phyloP scores from a whole-genome alignment of 345 rosid species.

The Litchi chinensis region DNA sequence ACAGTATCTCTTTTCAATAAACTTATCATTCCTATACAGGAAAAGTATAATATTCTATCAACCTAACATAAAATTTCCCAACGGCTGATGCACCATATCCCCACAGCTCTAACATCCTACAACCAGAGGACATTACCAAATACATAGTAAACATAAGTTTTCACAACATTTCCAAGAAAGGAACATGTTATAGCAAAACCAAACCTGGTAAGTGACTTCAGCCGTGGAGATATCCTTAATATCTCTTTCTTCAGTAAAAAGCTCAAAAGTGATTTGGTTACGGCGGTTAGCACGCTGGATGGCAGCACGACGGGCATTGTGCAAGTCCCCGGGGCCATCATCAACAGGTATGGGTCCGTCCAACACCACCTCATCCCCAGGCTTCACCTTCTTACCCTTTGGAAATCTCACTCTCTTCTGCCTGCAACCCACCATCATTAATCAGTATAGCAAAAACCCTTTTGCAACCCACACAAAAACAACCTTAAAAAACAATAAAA shows the following conservation, averaged over 20 bases:
- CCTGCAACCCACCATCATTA: conserved; percentile 37
- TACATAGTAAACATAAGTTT: not conserved
- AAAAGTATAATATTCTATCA: no score
- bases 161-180: not conserved
- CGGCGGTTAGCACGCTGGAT: conserved; percentile 77
- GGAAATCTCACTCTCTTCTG: conserved; percentile 89
- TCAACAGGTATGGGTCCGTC: conserved; percentile 30
- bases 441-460: no score
- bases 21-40: not conserved
- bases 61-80: no score
- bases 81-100: not conserved
- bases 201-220: conserved; percentile 76
- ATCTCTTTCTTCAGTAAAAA: conserved; percentile 52
- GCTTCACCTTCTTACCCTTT: conserved; percentile 83
- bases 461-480: no score
- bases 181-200: not conserved
- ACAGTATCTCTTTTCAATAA: not conserved
- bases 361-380: conserved; percentile 43
- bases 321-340: conserved; percentile 24
- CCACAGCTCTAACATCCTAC: not conserved
- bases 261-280: conserved; percentile 53
- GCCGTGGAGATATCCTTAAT: conserved; percentile 41
- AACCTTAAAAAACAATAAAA: not conserved
- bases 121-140: no score
- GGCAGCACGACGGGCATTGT: conserved; percentile 68